Evolutionary conservation across 331 rosid genomes (phyloP).

Genomic region (Rosa hybrid): DNA sequence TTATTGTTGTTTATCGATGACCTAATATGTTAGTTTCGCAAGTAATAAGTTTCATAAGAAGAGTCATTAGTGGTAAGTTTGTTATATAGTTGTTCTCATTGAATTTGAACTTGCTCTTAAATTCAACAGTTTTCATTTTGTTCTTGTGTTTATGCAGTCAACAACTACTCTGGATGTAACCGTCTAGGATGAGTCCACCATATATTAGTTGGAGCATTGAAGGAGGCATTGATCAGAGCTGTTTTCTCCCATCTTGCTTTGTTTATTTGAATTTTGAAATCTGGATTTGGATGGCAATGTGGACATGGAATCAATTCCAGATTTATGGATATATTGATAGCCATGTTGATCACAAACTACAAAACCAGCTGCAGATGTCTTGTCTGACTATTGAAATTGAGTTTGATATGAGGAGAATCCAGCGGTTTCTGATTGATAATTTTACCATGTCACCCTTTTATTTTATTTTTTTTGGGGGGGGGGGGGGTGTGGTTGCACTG

Average conservation of each 20-base stretch:
- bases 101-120: background rate
- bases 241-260: background rate
- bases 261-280: background rate
- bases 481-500: too few species aligned
- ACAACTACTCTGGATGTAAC: background rate
- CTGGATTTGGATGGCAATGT: background rate
- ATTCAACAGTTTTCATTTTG: background rate
- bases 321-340: background rate
- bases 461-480: too few species aligned
- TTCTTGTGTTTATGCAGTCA: background rate
- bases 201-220: background rate
- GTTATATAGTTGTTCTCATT: background rate
- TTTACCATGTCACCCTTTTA: too few species aligned
- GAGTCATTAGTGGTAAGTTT: background rate
- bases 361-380: too few species aligned
- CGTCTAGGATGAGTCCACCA: background rate
- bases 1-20: background rate
- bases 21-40: background rate
- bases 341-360: background rate
- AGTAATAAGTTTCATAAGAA: background rate
- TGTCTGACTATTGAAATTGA: too few species aligned
- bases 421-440: too few species aligned
- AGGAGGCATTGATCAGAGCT: background rate
- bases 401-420: too few species aligned
- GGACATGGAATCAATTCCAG: background rate